These are phyloP conservation scores for Geotrichum citri-aurantii DNA, from an alignment of 1,139 yeast species.

Conservation along the genomic window DNA sequence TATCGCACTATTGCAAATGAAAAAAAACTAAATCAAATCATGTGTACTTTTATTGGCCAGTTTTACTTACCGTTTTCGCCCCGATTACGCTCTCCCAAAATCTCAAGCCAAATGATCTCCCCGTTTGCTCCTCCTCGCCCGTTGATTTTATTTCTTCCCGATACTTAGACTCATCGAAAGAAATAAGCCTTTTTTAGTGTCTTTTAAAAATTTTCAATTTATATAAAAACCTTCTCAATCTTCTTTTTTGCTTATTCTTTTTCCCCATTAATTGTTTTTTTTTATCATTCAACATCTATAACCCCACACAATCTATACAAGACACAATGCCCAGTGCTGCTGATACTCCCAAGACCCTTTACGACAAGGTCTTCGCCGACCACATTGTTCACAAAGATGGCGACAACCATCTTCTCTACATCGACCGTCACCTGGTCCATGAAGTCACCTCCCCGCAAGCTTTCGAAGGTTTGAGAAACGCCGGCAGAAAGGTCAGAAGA, in stretches of 20 bases:
- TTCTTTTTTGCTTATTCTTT: neutral
- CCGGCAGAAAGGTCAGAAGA: conserved; percentile 85
- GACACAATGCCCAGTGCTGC: conserved; percentile 26
- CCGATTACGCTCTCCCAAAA: conserved; percentile 6
- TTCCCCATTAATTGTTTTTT: neutral
- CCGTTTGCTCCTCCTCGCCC: neutral
- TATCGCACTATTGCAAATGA: conserved; percentile 7
- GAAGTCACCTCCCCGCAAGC: conserved; percentile 99
- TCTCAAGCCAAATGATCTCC: neutral
- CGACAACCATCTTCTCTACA: conserved; percentile 75
- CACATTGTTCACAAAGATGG: conserved; percentile 88
- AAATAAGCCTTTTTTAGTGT: neutral
- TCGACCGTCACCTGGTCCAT: conserved; percentile 94
- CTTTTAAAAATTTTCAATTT: neutral
- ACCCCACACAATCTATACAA: neutral
- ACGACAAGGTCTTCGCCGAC: conserved; percentile 94
- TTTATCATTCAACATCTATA: neutral
- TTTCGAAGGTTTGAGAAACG: conserved; percentile 85
- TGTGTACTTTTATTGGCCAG: conserved; percentile 3
- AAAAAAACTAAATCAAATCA: neutral
- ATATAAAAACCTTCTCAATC: neutral
- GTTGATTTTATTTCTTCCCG: neutral
- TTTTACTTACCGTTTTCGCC: conserved; percentile 4
- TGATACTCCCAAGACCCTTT: conserved; percentile 49
- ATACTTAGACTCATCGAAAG: conserved; percentile 3